These are phyloP conservation scores for Penicillium flavigenum DNA, from an alignment of 495 filamentous ascomycete genomes.

Conservation along the genomic window DNA sequence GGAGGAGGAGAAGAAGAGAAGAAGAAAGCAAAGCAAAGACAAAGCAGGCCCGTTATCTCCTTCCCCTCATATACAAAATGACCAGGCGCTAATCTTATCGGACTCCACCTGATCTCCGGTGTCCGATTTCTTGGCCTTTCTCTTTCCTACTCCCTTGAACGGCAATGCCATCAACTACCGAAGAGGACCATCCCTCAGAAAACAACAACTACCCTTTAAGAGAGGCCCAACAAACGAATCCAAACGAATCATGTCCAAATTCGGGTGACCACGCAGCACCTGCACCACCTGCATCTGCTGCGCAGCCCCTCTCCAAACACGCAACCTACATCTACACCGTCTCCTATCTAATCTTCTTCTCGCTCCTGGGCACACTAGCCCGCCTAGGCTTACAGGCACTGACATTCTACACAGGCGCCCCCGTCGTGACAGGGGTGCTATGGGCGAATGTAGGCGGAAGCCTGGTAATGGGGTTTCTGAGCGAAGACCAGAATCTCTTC, in stretches of 20 bases:
- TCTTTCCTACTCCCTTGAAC: neutral
- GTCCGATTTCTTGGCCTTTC: slow-evolving; percentile 8
- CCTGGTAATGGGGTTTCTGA: slow-evolving; percentile 80
- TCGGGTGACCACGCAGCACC: slow-evolving; percentile 2
- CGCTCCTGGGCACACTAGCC: slow-evolving; percentile 81
- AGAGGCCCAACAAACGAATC: neutral
- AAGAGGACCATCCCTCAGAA: slow-evolving; percentile 9
- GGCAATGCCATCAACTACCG: neutral
- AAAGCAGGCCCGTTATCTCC: neutral
- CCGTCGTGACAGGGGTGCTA: slow-evolving; percentile 68
- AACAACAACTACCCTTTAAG: slow-evolving; percentile 18
- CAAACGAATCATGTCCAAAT: slow-evolving; percentile 14
- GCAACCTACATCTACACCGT: slow-evolving; percentile 74
- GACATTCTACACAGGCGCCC: slow-evolving; percentile 76
- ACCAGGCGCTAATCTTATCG: slow-evolving; percentile 7
- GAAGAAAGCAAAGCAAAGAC: neutral
- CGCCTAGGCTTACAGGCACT: slow-evolving; percentile 79
- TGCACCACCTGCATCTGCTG: slow-evolving; percentile 7
- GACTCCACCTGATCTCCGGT: slow-evolving; percentile 13
- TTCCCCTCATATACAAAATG: slow-evolving; percentile 7
- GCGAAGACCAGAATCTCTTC: slow-evolving; percentile 78
- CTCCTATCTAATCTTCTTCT: slow-evolving; percentile 83
- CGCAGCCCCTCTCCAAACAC: slow-evolving; percentile 45
- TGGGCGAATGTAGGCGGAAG: slow-evolving; percentile 93
- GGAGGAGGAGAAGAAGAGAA: slow-evolving; percentile 1